These are phyloP conservation scores for Euphorbia peplus DNA, from an alignment of 345 rosid species.

Conservation along the genomic window DNA sequence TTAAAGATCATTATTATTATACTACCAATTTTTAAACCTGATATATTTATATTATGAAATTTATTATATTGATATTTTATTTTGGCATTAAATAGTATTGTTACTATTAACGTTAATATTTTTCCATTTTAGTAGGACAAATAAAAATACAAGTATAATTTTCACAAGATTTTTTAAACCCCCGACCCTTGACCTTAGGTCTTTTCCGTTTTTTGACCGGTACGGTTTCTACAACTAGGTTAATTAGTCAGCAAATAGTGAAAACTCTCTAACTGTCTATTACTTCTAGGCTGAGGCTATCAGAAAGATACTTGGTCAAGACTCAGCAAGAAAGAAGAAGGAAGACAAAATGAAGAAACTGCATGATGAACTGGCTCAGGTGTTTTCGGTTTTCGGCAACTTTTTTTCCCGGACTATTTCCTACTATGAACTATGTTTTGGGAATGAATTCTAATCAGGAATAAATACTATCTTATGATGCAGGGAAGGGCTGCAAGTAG, in stretches of 20 bases:
- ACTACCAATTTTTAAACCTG: too few relatives aligned
- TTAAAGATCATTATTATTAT: too few relatives aligned
- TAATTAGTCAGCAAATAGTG: neutral
- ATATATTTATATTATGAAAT: too few relatives aligned
- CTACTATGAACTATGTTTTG: neutral
- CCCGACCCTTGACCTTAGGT: too few relatives aligned
- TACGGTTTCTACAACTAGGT: too few relatives aligned
- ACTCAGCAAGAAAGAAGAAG: constrained; percentile 29
- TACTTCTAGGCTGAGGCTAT: constrained; percentile 28
- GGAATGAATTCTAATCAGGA: neutral
- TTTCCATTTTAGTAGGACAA: too few relatives aligned
- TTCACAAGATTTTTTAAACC: too few relatives aligned
- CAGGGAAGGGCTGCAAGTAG: constrained; percentile 16
- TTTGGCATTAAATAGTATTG: too few relatives aligned
- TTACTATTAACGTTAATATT: too few relatives aligned
- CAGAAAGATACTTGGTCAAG: constrained; percentile 30
- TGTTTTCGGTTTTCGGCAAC: neutral
- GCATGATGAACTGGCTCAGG: constrained; percentile 24
- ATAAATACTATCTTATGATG: neutral
- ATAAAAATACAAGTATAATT: too few relatives aligned
- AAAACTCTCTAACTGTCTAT: constrained; percentile 13
- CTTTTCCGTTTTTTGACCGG: too few relatives aligned
- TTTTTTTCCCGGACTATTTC: neutral
- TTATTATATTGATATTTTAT: too few relatives aligned
- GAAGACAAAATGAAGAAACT: constrained; percentile 27